Percentiles rank a stretch among this genome's conserved stretches.
These are phyloP conservation scores for Cercospora sojina DNA, from an alignment of 2,329 filamentous ascomycete genomes.

Conservation along the genomic window DNA sequence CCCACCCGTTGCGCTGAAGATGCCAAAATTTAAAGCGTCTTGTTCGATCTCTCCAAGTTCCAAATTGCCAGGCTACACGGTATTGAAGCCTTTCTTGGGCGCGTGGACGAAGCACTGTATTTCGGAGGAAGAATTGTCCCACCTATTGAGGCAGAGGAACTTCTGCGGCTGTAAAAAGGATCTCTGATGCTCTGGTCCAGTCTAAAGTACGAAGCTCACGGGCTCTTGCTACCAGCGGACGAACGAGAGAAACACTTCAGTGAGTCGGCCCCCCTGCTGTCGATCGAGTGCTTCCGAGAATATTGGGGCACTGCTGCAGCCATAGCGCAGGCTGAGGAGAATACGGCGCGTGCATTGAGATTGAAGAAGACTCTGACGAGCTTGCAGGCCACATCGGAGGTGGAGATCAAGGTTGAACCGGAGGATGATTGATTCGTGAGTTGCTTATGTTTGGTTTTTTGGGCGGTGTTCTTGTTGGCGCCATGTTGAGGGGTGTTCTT, in stretches of 20 bases:
- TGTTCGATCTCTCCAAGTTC: not conserved
- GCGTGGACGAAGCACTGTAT: not conserved
- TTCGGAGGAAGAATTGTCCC: not conserved
- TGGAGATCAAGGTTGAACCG: not conserved
- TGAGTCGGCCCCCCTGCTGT: not conserved
- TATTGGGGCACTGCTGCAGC: not conserved
- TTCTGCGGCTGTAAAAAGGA: not conserved
- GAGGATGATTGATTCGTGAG: not conserved
- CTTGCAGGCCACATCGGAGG: not conserved
- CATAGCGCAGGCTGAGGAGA: not conserved
- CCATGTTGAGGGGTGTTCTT: not conserved
- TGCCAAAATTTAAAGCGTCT: not conserved
- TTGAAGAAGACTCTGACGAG: not conserved
- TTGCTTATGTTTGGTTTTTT: not conserved
- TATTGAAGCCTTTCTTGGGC: not conserved
- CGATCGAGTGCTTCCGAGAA: not conserved
- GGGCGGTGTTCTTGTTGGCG: not conserved
- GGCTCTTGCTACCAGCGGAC: not conserved
- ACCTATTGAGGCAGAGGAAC: not conserved
- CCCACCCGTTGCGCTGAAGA: not conserved
- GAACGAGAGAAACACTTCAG: not conserved
- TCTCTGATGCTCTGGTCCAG: not conserved
- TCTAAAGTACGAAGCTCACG: not conserved
- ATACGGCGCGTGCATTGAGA: not conserved
- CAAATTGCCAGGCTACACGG: not conserved